Evolutionary conservation across 352 stramenopile genomes (phyloP), one percentile per base, ranked within the genome.

Genomic region (Globisporangium irregulare): DNA sequence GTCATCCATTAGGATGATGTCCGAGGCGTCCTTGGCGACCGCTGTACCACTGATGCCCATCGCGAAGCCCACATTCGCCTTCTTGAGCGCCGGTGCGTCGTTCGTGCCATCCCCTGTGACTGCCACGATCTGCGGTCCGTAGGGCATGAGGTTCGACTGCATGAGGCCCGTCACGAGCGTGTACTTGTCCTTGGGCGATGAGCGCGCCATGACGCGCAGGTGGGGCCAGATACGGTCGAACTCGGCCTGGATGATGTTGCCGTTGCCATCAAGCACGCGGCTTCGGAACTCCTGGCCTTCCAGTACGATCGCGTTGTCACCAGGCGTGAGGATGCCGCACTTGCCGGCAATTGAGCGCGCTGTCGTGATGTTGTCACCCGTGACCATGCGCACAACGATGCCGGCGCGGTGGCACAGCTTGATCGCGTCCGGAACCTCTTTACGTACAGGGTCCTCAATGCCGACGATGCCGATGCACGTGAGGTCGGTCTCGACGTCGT

Each of bases 371-470:
- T 99, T 99, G 81, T 99, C 98, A 34, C 98, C 98, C 20, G 98
- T 99, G 50, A 99, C 93, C 97, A 99, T 99, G 53, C 97, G 93
- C 48, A 99, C 97, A 43, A 97, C 84, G 72, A 99, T 99, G 50
- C 98, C 98, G 5, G 97, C 97, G 7, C 81, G 79, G 71, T 98
- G 87, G 78, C 97, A 99, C 15, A 84, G 85, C 51, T 78, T 69
- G 32, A 99, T 98, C 8, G 97, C 86, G 22, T 93, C 85, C 5
- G 94, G 90, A 20, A 99, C 97, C 68, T 99, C 95, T 6, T 80
- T 80, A 22, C 97, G 93, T 25, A 98, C 91, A 20, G 94, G 92
- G 71, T 98, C 95, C 75, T 98, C 91, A 61, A 98, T 98, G 32
- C 93, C 95, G 10, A 98, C 93, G 63, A 98, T 91, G 22, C 71